Base-by-base conservation (phyloP, 306 rosid species). In the Malus orientalis region DNA sequence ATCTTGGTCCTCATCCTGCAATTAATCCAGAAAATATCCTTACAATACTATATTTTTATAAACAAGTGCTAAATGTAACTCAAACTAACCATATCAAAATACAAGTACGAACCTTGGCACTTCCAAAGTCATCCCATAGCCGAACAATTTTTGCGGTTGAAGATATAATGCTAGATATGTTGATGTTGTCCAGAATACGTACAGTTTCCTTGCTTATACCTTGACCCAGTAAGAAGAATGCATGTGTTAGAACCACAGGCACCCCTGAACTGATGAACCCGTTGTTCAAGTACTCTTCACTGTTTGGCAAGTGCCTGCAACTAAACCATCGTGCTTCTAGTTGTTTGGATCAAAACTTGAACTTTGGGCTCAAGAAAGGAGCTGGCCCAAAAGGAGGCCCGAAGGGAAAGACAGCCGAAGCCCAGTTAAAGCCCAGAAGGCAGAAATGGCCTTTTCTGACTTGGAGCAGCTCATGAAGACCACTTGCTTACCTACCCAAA, bases 301-400 rank as follows among this genome's bases (percentile, higher is more conserved):
- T 42, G 3, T 65, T 84, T 71, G 89, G 96, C 23, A 83, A 59
- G 4, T 83, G 4, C 59, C 86, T 86, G 4, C 67, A 64, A 9
- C 57, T 77, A 71, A 89, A 70, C 93, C 92, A 87, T 69, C 74
- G 60, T 62, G 92, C 86, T 76, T 91, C 93, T 79, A 81, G 25
- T 25, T 25, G 1, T 25, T 25, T 25, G 25, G 25, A 25, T 25
- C 25, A 25, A 25, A 25, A 25, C 25, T 25, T 25, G 25, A 25
- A 25, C 25, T 25, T 25, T 25, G 25, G 25, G 25, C 25, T 25
- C 25, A 25, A 25, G 25, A 25, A 25, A 25, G 1, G 1, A 25
- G 25, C 25, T 25, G 25, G 25, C 25, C 25, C 25, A 25, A 25
- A 25, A 25, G 1, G 25, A 25, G 25, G 25, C 25, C 25, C 25